Conservation (phyloP, 202 grass and related monocot genomes). For the Digitaria exilis region DNA sequence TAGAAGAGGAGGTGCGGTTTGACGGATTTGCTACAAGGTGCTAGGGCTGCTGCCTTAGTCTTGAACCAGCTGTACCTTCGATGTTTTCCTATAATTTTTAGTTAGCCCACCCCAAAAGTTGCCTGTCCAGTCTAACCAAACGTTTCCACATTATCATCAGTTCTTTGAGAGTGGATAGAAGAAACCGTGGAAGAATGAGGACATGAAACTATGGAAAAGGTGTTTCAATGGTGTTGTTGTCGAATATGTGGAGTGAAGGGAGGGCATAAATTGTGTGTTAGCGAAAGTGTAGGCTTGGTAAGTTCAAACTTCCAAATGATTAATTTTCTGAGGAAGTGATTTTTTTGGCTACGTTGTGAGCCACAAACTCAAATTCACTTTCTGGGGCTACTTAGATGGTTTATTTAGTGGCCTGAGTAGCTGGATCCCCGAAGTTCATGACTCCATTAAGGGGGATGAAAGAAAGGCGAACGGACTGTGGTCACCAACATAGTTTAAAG, state of each 20-base stretch:
- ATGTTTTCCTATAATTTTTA: background rate
- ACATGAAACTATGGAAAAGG: background rate
- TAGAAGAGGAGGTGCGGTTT: background rate
- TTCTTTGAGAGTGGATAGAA: background rate
- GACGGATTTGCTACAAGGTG: background rate
- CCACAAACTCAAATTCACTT: background rate
- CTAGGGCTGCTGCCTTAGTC: too few species aligned
- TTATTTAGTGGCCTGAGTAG: background rate
- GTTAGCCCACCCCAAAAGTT: background rate
- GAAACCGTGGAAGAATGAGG: background rate
- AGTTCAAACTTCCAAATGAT: background rate
- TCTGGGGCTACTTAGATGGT: background rate
- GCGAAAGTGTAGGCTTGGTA: background rate
- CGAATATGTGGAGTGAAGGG: background rate
- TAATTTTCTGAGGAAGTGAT: background rate
- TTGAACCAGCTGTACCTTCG: background rate
- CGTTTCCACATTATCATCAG: background rate
- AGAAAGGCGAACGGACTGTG: background rate
- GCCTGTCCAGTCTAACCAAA: background rate
- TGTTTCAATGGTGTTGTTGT: background rate
- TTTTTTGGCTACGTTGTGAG: background rate
- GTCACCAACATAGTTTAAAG: background rate
- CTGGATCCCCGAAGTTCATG: background rate
- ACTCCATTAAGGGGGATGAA: background rate
- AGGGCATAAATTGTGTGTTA: background rate